A percentile compares a stretch with the other conserved stretches of the same genome.
Evolutionary conservation across 179 eudicot species (phyloP).

Genomic region (Gypsophila paniculata): DNA sequence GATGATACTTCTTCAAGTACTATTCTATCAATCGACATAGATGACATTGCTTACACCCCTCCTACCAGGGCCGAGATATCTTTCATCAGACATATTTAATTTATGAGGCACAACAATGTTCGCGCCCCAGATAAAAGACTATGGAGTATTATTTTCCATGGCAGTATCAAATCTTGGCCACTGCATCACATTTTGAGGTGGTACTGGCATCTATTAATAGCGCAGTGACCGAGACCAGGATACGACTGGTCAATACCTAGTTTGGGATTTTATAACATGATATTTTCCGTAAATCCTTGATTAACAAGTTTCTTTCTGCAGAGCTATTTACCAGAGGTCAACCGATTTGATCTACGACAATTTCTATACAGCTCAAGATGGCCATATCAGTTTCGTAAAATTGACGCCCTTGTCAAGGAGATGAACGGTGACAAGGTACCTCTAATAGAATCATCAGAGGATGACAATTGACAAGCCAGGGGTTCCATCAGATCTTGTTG

Average conservation of each 20-base stretch:
- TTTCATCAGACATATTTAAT: neutral
- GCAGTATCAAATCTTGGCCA: too few relatives aligned
- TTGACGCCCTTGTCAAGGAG: slow-evolving; percentile 63
- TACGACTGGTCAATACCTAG: too few relatives aligned
- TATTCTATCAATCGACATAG: slow-evolving; percentile 92
- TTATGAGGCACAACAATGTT: neutral
- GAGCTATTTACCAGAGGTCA: slow-evolving; percentile 96
- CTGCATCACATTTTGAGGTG: too few relatives aligned
- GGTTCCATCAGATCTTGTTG: slow-evolving; percentile 30
- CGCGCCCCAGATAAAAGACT: neutral
- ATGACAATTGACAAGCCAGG: slow-evolving; percentile 29
- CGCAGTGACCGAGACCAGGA: too few relatives aligned
- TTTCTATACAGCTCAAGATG: slow-evolving; percentile 81
- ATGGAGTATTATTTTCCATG: too few relatives aligned
- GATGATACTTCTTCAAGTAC: slow-evolving; percentile 78
- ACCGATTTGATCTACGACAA: slow-evolving; percentile 90
- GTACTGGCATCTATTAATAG: too few relatives aligned
- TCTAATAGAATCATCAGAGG: slow-evolving; percentile 27
- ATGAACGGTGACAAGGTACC: slow-evolving; percentile 40
- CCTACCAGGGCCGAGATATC: slow-evolving; percentile 92
- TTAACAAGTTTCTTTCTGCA: slow-evolving; percentile 25
- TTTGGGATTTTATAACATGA: neutral
- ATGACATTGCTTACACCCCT: slow-evolving; percentile 96
- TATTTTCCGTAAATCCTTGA: neutral
- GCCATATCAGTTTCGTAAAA: slow-evolving; percentile 88